Conservation (phyloP, 2,329 filamentous ascomycete species). For the Colletotrichum liriopes region DNA sequence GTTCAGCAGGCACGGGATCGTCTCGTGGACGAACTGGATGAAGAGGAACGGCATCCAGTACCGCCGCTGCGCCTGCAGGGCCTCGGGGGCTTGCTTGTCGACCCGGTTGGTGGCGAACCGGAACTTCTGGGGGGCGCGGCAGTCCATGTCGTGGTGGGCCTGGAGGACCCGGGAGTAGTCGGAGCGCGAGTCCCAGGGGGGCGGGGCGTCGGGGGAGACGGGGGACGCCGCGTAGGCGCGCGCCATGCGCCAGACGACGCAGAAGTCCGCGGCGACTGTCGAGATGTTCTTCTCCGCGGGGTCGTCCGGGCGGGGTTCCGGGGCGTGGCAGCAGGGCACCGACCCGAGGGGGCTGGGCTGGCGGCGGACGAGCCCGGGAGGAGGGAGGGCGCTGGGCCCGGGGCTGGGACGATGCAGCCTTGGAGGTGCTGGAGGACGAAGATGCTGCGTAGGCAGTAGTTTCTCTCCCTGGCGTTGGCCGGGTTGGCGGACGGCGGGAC, state of each 20-base stretch:
- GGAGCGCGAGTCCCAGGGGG: conserved; percentile 63
- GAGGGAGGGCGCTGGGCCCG: neutral
- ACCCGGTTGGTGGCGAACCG: conserved; percentile 66
- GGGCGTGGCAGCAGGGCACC: conserved; percentile 2
- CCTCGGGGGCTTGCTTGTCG: conserved; percentile 56
- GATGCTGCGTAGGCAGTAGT: conserved; percentile 59
- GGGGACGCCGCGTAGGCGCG: conserved; percentile 62
- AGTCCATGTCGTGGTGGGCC: conserved; percentile 67
- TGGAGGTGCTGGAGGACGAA: conserved; percentile 60
- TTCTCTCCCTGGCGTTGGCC: conserved; percentile 45
- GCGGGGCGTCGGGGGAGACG: conserved; percentile 58
- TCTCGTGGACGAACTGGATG: conserved; percentile 67
- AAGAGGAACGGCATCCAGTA: conserved; percentile 70
- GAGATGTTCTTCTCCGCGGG: conserved; percentile 57
- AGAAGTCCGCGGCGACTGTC: conserved; percentile 60
- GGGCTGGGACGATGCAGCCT: conserved; percentile 47
- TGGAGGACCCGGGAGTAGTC: conserved; percentile 67
- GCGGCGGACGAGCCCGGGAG: neutral
- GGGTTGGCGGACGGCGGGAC: conserved; percentile 43
- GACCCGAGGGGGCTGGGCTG: neutral
- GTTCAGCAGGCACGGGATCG: conserved; percentile 67
- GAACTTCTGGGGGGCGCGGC: conserved; percentile 64
- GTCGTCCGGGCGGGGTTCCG: conserved; percentile 7
- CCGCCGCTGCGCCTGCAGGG: conserved; percentile 60
- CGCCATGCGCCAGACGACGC: conserved; percentile 64